Percentiles rank a stretch among this genome's conserved stretches.
These are phyloP conservation scores for Sistotremastrum suecicum DNA, from an alignment of 768 basidiomycete genomes.

Conservation along the genomic window DNA sequence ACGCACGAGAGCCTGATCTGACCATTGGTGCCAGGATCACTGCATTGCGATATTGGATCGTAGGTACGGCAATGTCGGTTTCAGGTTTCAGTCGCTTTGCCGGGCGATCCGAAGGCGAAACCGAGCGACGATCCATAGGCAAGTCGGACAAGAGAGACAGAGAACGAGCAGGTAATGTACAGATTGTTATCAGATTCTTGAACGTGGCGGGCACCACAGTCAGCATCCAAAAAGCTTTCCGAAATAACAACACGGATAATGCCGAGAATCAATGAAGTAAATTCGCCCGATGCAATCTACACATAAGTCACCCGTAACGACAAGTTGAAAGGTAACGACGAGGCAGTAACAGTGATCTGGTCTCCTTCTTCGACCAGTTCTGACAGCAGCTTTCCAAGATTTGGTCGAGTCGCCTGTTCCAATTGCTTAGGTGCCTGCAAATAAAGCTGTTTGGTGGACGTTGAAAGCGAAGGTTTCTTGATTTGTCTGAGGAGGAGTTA, in stretches of 20 bases:
- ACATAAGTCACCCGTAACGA: conserved; percentile 18
- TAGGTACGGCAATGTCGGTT: conserved; percentile 39
- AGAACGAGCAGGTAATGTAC: too few species aligned
- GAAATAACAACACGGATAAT: too few species aligned
- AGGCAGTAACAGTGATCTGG: conserved; percentile 80
- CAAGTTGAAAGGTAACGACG: conserved; percentile 75
- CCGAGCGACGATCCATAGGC: conserved; percentile 17
- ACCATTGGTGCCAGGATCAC: conserved; percentile 99
- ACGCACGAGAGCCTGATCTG: conserved; percentile 75
- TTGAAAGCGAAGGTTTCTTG: conserved; percentile 87
- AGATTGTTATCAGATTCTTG: too few species aligned
- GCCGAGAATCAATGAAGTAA: too few species aligned
- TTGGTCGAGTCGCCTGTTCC: conserved; percentile 78
- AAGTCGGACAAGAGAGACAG: too few species aligned
- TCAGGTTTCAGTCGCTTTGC: conserved; percentile 42
- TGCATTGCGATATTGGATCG: conserved; percentile 65
- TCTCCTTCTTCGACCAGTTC: conserved; percentile 69
- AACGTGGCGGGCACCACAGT: too few species aligned
- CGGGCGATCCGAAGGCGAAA: conserved; percentile 23
- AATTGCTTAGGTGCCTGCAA: conserved; percentile 89
- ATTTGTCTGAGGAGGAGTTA: conserved; percentile 55
- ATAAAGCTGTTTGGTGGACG: conserved; percentile 66
- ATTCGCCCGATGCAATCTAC: background rate
- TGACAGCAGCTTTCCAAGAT: conserved; percentile 72
- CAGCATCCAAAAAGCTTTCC: too few species aligned